Evolutionary conservation across 106 monocot genomes (phyloP).

Genomic region (Narthecium ossifragum): DNA sequence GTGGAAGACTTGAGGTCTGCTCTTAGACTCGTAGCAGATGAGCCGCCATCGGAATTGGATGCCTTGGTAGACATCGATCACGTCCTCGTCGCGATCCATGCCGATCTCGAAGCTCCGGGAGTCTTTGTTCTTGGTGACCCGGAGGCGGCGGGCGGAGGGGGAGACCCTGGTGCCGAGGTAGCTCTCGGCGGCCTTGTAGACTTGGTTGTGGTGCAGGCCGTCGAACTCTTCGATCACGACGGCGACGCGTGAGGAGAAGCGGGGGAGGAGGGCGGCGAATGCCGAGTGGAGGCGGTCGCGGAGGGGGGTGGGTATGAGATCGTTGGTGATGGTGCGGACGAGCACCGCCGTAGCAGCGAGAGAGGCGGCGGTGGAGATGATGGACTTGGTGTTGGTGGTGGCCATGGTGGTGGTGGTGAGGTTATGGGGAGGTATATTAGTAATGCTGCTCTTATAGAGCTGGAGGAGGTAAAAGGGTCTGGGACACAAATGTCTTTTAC

Average conservation of each 20-base stretch:
- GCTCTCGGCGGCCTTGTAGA: constrained; percentile 20
- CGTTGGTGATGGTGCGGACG: background rate
- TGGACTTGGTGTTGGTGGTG: background rate
- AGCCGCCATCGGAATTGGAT: constrained; percentile 29
- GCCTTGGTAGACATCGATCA: constrained; percentile 26
- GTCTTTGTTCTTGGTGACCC: constrained; percentile 10
- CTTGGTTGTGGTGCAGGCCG: constrained; percentile 11
- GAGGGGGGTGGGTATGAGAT: constrained; percentile 22
- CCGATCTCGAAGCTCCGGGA: constrained; percentile 7
- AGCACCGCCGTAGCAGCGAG: constrained; percentile 15
- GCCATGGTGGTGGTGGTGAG: no score
- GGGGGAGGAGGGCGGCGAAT: constrained; percentile 5
- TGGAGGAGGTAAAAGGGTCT: no score
- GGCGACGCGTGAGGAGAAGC: constrained; percentile 18
- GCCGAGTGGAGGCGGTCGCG: constrained; percentile 8
- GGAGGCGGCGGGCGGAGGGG: constrained; percentile 7
- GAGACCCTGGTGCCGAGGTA: constrained; percentile 24
- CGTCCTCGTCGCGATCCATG: constrained; percentile 22
- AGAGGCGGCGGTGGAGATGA: constrained; percentile 13
- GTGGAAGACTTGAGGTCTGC: background rate
- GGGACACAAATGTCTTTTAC: no score
- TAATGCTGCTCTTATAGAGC: no score
- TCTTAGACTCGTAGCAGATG: background rate
- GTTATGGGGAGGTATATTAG: no score
- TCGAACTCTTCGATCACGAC: constrained; percentile 26